Percentiles rank a stretch among this genome's conserved stretches.
Evolutionary conservation across 2,329 filamentous ascomycete genomes (phyloP).

Genomic region (Xylaria sp.): DNA sequence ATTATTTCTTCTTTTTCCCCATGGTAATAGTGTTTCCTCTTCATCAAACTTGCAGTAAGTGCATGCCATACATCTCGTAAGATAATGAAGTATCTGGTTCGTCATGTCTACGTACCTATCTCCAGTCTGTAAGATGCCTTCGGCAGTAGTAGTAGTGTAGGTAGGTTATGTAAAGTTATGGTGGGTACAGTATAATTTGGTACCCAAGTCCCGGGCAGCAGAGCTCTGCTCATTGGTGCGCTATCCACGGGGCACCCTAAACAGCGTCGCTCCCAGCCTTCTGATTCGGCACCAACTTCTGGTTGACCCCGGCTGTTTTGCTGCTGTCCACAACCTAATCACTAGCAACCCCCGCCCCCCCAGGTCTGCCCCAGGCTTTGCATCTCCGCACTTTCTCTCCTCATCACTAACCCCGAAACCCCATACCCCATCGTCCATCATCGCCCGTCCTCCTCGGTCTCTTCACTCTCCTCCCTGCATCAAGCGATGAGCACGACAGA

Average conservation of each 20-base stretch:
- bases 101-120: not conserved
- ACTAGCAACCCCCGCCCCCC: constrained; percentile 6
- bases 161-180: not conserved
- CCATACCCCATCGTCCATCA: constrained; percentile 22
- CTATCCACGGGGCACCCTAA: not conserved
- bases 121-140: not conserved
- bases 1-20: not conserved
- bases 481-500: constrained; percentile 23
- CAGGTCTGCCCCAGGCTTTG: constrained; percentile 12
- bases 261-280: constrained; percentile 7
- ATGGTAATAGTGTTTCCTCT: not conserved
- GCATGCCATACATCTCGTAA: not conserved
- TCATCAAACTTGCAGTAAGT: not conserved
- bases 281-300: constrained; percentile 28
- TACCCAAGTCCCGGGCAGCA: constrained; percentile 10
- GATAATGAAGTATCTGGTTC: not conserved
- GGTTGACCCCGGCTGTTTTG: constrained; percentile 27
- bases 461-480: constrained; percentile 19
- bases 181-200: not conserved
- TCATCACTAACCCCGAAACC: constrained; percentile 42
- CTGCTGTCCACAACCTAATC: constrained; percentile 13
- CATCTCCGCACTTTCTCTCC: constrained; percentile 50
- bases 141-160: not conserved
- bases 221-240: not conserved
- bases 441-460: constrained; percentile 36